phyloP scores from a whole-genome alignment of 2,329 filamentous ascomycete genomes.

The Nannizzia gypsea region DNA sequence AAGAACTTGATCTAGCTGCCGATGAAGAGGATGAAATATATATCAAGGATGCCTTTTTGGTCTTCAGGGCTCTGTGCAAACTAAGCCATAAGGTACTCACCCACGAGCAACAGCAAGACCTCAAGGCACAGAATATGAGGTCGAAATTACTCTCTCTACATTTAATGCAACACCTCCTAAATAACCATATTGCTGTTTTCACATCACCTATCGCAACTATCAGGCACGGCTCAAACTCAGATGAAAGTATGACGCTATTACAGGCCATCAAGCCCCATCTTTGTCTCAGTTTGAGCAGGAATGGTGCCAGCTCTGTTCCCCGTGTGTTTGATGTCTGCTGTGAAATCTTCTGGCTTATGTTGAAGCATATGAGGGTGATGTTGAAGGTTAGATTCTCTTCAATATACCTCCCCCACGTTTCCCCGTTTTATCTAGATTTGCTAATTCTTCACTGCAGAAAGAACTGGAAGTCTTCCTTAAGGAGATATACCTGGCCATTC shows the following conservation, averaged over 20 bases:
- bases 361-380: conserved; percentile 82
- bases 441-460: conserved; percentile 46
- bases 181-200: conserved; percentile 86
- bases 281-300: conserved; percentile 85
- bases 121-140: conserved; percentile 90
- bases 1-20: conserved; percentile 28
- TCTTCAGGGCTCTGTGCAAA: conserved; percentile 96
- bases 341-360: conserved; percentile 96
- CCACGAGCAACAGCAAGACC: conserved; percentile 81
- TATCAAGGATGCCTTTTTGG: conserved; percentile 90
- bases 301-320: conserved; percentile 85
- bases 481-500: conserved; percentile 85
- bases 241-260: conserved; percentile 71
- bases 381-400: conserved; percentile 56
- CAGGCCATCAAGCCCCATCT: conserved; percentile 96
- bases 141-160: conserved; percentile 93
- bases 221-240: conserved; percentile 75
- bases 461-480: conserved; percentile 97
- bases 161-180: conserved; percentile 86
- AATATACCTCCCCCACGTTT: neutral
- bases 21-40: conserved; percentile 87
- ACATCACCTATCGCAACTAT: conserved; percentile 87
- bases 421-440: neutral
- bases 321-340: conserved; percentile 89
- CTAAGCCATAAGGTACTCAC: conserved; percentile 84